These are phyloP conservation scores for Fusarium ramigenum DNA, from an alignment of 2,329 filamentous ascomycete species.

Conservation along the genomic window DNA sequence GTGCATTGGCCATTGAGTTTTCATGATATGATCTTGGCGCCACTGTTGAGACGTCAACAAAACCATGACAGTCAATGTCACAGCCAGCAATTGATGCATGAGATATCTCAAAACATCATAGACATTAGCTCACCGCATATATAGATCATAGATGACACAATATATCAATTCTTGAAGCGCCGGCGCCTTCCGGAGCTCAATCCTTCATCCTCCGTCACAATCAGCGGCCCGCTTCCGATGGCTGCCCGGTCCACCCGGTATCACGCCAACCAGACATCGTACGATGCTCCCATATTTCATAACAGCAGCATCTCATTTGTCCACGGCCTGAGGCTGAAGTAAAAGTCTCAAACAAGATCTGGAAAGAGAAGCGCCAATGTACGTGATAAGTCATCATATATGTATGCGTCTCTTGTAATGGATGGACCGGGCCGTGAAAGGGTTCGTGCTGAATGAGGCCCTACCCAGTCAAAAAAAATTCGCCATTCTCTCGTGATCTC, in stretches of 20 bases:
- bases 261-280: slow-evolving; percentile 39
- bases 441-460: slow-evolving; percentile 9
- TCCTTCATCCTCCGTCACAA: slow-evolving; percentile 13
- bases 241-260: slow-evolving; percentile 35
- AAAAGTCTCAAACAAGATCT: not conserved
- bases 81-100: not conserved
- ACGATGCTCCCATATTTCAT: slow-evolving; percentile 31
- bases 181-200: slow-evolving; percentile 14
- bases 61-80: not conserved
- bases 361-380: not conserved
- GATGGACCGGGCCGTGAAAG: slow-evolving; percentile 18
- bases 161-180: not conserved
- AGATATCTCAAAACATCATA: not conserved
- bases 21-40: slow-evolving; percentile 6
- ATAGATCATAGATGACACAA: not conserved
- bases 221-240: slow-evolving; percentile 42
- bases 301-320: not conserved
- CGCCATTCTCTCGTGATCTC: slow-evolving; percentile 14
- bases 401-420: slow-evolving; percentile 16
- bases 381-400: slow-evolving; percentile 5
- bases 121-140: not conserved
- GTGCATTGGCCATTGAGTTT: not conserved
- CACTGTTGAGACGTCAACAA: not conserved
- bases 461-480: slow-evolving; percentile 7
- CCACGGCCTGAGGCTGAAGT: not conserved